Conservation (phyloP, 1,139 yeast species). For the Starmera stellimalicola region DNA sequence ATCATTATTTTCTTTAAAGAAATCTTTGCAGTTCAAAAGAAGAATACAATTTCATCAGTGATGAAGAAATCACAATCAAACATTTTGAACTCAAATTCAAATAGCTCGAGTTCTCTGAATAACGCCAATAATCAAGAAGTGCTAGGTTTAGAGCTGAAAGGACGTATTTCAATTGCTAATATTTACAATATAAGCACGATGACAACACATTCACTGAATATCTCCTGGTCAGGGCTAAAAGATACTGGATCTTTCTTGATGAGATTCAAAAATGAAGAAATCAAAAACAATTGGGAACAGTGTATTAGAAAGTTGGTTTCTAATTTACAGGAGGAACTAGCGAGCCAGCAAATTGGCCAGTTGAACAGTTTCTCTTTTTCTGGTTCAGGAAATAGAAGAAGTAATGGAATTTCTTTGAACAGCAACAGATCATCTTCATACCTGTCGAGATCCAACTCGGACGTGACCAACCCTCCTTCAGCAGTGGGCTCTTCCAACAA, state of each 20-base stretch:
- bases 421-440: conserved; percentile 18
- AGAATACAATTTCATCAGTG: conserved; percentile 20
- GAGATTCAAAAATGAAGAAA: conserved; percentile 62
- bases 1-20: conserved; percentile 75
- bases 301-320: conserved; percentile 36
- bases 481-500: conserved; percentile 5
- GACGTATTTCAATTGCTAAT: conserved; percentile 61
- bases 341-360: conserved; percentile 4
- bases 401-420: conserved; percentile 17
- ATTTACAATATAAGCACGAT: conserved; percentile 45
- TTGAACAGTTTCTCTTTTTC: conserved; percentile 12
- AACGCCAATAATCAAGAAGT: conserved; percentile 24
- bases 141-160: conserved; percentile 43
- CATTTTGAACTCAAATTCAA: conserved; percentile 2
- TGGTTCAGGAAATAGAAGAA: conserved; percentile 13
- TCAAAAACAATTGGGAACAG: conserved; percentile 60
- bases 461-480: too few relatives aligned
- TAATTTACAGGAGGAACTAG: conserved; percentile 26
- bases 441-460: conserved; percentile 15
- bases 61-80: conserved; percentile 18
- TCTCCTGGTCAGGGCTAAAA: conserved; percentile 73
- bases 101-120: too few relatives aligned
- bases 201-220: conserved; percentile 41
- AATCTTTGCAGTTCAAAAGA: conserved; percentile 25
- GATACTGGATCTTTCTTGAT: conserved; percentile 70